Evolutionary conservation across 2,329 filamentous ascomycete species (phyloP).

Genomic region (Coniochaeta hoffmannii): DNA sequence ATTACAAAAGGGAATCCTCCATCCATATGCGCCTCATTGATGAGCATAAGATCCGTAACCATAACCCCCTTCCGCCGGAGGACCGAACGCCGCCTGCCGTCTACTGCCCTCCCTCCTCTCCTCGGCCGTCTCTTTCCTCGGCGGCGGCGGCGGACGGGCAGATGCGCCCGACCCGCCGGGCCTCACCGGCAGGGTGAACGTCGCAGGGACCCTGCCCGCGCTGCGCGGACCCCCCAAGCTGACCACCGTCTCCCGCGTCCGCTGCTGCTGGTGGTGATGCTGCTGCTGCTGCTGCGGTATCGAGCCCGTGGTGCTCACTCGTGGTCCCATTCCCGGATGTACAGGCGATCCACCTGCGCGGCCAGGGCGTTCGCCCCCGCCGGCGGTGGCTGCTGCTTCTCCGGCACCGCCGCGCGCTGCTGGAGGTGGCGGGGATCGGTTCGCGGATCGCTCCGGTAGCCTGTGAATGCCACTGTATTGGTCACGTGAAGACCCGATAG

Average conservation of each 20-base stretch:
- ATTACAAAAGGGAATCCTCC: background rate
- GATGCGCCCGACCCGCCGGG: constrained; percentile 51
- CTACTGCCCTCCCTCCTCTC: constrained; percentile 27
- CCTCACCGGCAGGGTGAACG: constrained; percentile 58
- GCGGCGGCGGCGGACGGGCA: constrained; percentile 54
- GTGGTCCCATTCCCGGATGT: constrained; percentile 46
- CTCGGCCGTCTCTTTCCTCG: constrained; percentile 48
- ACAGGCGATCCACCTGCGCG: constrained; percentile 33
- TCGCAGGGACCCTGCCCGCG: constrained; percentile 31
- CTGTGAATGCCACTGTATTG: constrained; percentile 26
- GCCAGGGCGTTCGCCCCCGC: constrained; percentile 35
- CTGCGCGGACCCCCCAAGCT: constrained; percentile 28
- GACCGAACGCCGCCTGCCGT: constrained; percentile 43
- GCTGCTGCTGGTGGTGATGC: background rate
- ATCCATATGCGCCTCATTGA: constrained; percentile 2
- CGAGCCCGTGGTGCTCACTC: constrained; percentile 44
- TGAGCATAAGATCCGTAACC: constrained; percentile 14
- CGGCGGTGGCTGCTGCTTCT: constrained; percentile 18
- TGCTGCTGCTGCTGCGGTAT: constrained; percentile 27
- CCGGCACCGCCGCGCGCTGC: constrained; percentile 33
- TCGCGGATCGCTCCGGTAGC: constrained; percentile 43
- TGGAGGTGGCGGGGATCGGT: constrained; percentile 19
- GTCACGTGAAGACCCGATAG: constrained; percentile 48
- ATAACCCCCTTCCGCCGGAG: constrained; percentile 33
- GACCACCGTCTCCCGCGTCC: constrained; percentile 8